phyloP scores from a whole-genome alignment of 2,329 filamentous ascomycete genomes.

The Xylariaceae sp. region DNA sequence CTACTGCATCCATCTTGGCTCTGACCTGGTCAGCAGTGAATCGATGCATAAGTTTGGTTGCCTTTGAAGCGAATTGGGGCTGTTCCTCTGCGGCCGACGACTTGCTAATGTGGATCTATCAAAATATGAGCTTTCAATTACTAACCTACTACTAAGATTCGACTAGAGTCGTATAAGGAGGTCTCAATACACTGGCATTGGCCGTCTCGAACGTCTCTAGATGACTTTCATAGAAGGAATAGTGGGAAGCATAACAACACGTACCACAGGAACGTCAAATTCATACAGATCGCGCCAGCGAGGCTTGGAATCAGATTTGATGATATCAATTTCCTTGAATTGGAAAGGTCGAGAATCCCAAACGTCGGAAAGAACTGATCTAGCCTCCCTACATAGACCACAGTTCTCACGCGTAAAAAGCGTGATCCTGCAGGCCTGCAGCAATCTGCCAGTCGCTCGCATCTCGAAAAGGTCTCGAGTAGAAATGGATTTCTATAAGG shows the following conservation, averaged over 20 bases:
- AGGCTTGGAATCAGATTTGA: slow-evolving; percentile 60
- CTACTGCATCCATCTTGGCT: slow-evolving; percentile 66
- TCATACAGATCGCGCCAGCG: slow-evolving; percentile 75
- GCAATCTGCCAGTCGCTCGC: slow-evolving; percentile 53
- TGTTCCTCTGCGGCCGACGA: slow-evolving; percentile 52
- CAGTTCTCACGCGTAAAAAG: slow-evolving; percentile 75
- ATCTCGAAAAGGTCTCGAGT: slow-evolving; percentile 40
- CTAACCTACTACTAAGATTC: no score
- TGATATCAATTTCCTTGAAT: slow-evolving; percentile 71
- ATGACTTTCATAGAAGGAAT: no score
- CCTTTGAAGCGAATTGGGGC: slow-evolving; percentile 58
- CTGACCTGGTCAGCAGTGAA: slow-evolving; percentile 70
- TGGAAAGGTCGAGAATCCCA: slow-evolving; percentile 69
- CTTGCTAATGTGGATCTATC: slow-evolving; percentile 66
- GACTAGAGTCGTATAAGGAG: no score
- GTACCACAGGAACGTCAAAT: slow-evolving; percentile 79
- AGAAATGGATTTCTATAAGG: background rate
- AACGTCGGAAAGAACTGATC: slow-evolving; percentile 67
- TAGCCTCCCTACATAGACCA: slow-evolving; percentile 70
- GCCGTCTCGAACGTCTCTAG: no score
- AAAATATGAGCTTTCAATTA: background rate
- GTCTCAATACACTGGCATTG: no score
- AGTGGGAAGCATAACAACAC: no score
- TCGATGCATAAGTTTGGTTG: slow-evolving; percentile 76
- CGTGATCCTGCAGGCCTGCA: slow-evolving; percentile 67